These are phyloP conservation scores for Pseudogymnoascus sp. DNA, from an alignment of 2,329 filamentous ascomycete species.

Conservation along the genomic window DNA sequence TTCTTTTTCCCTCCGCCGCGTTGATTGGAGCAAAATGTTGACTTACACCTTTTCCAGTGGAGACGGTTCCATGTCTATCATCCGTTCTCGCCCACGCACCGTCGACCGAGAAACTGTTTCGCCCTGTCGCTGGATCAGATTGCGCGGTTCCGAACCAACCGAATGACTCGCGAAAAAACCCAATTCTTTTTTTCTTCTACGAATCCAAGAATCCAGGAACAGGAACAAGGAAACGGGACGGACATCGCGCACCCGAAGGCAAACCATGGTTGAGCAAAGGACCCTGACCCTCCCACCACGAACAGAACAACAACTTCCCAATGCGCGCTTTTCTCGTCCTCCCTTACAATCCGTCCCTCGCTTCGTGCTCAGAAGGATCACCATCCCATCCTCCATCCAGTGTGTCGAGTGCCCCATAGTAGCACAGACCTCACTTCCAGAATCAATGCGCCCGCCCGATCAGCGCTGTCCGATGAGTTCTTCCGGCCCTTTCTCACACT, in stretches of 20 bases:
- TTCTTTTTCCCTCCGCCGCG: background rate
- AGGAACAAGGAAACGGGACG: background rate
- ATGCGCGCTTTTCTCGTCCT: background rate
- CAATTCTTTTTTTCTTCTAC: background rate
- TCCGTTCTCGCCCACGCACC: background rate
- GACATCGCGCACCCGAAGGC: background rate
- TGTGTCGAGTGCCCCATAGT: no score
- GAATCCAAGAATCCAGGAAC: background rate
- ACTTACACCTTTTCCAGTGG: background rate
- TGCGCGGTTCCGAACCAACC: background rate
- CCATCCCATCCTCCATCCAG: background rate
- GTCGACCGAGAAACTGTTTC: background rate
- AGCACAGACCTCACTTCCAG: background rate
- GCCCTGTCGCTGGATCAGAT: background rate
- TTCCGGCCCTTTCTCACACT: no score
- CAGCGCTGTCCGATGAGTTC: background rate
- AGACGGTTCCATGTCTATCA: background rate
- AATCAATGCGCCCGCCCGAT: background rate
- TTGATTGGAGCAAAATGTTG: background rate
- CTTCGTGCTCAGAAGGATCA: background rate
- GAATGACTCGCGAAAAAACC: background rate
- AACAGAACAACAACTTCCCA: no score
- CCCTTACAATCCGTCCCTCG: no score
- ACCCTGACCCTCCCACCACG: background rate
- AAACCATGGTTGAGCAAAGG: background rate